Percentiles rank a stretch among this genome's conserved stretches.
Conservation (phyloP, 192 early-diverging fungal species). For the Rhizophagus sp. region DNA sequence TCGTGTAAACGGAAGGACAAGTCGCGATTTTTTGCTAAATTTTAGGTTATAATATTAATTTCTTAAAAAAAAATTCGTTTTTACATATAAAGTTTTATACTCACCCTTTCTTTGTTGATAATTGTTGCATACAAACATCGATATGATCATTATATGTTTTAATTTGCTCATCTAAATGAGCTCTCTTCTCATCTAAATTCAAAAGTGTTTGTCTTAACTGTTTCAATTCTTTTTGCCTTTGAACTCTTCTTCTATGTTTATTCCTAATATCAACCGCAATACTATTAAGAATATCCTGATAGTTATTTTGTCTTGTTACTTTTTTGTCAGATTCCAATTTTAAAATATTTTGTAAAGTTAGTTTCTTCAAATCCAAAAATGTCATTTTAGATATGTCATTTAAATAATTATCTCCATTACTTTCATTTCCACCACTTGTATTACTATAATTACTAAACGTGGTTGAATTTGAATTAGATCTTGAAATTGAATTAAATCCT, state of each 20-base stretch:
- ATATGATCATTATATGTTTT: constrained; percentile 92
- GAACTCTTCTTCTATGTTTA: constrained; percentile 81
- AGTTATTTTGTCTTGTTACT: constrained; percentile 72
- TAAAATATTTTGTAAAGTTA: constrained; percentile 79
- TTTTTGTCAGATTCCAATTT: constrained; percentile 76
- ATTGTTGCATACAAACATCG: constrained; percentile 83
- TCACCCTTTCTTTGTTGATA: constrained; percentile 62
- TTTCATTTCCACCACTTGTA: background rate
- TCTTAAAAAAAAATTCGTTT: background rate
- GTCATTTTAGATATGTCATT: constrained; percentile 60
- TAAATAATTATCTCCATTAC: background rate
- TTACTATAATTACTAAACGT: background rate
- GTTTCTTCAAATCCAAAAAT: constrained; percentile 80
- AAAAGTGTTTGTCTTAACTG: constrained; percentile 77
- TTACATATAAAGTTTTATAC: background rate
- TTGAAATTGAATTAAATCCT: background rate
- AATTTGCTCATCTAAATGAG: constrained; percentile 85
- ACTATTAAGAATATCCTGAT: constrained; percentile 91
- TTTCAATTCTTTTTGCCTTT: constrained; percentile 71
- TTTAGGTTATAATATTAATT: background rate
- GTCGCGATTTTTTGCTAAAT: constrained; percentile 59
- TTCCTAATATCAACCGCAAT: constrained; percentile 93
- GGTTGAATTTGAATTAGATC: constrained; percentile 9
- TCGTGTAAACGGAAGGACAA: constrained; percentile 83
- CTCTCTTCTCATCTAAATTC: constrained; percentile 82